Evolutionary conservation across 495 filamentous ascomycete genomes (phyloP).

Genomic region (Neurospora intermedia): DNA sequence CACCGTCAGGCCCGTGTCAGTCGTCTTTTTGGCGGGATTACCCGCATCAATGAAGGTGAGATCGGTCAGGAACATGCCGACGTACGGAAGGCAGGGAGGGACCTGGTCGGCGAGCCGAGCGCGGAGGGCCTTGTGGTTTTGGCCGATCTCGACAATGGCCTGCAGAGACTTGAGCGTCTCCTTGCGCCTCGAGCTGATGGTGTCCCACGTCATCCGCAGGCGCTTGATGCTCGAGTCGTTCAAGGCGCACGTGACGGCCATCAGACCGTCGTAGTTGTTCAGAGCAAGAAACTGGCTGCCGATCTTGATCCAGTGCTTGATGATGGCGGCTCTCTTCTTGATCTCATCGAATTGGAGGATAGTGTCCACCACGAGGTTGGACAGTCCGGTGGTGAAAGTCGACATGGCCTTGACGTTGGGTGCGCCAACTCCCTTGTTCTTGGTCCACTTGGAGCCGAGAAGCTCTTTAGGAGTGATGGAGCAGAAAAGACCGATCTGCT

Average conservation of each 20-base stretch:
- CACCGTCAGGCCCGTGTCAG: conserved; percentile 48
- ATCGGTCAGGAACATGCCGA: conserved; percentile 93
- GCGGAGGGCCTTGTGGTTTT: conserved; percentile 87
- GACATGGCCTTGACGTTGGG: conserved; percentile 96
- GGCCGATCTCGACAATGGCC: conserved; percentile 72
- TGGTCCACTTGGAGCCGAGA: conserved; percentile 88
- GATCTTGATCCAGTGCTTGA: conserved; percentile 99
- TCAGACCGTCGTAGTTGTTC: conserved; percentile 92
- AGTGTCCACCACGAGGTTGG: conserved; percentile 90
- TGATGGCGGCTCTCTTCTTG: conserved; percentile 79
- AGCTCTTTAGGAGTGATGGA: conserved; percentile 88
- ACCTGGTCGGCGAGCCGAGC: conserved; percentile 78
- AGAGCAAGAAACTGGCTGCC: conserved; percentile 76
- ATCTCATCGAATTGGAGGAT: conserved; percentile 78
- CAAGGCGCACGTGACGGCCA: conserved; percentile 91
- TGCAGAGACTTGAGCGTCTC: conserved; percentile 66
- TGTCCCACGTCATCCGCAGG: conserved; percentile 89
- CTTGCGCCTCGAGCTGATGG: conserved; percentile 77
- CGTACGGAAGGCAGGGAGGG: conserved; percentile 87
- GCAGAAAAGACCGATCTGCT: conserved; percentile 88
- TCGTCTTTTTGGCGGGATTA: conserved; percentile 62
- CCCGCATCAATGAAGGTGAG: conserved; percentile 84
- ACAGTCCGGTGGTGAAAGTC: conserved; percentile 77
- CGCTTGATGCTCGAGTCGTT: conserved; percentile 85
- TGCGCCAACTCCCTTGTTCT: conserved; percentile 64